Base-by-base conservation (phyloP, 176 grass and related monocot genomes). In the Oryza officinalis region DNA sequence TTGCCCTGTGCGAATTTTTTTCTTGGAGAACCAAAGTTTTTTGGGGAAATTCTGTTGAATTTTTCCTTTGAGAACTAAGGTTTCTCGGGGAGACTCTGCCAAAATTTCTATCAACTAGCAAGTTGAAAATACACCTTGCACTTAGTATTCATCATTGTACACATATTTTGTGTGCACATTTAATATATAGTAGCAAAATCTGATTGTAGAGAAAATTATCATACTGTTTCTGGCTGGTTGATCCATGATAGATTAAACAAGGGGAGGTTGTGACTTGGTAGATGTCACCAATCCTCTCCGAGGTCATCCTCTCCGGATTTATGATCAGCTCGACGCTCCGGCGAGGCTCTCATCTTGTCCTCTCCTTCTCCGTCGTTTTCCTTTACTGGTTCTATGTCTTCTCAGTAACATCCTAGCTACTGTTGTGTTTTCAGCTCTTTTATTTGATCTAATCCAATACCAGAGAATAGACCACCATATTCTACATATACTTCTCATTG, bases 321-420 rank as follows among this genome's bases (percentile, higher is more conserved):
- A 90, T 91, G 84, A 79, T 93, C 76, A 86, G 69, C 71, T 87
- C 78, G 18, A 75, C 87, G 50, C 86, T 93, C 70, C 88, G 91
- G 73, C 94, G 84, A 65, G 81, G 91, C 81, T 75, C 78, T 32
- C 94, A 97, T 85, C 91, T 93, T 70, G 94, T 97, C n/a, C 94
- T 93, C 10, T 97, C 94, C 79, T 97, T 97, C 87, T 97, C 94
- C 17, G 89, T 93, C 14, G 91, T 97, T 30, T 97, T 97, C 89
- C 94, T 97, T 59, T 91, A 97, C 84, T 97, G 94, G 91, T 97
- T 97, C 84, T 97, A 93, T 72, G 94, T 97, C 4, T 97, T 97
- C 87, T 97, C 94, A 38, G 83, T 83, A 71, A 77, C 38, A 35
- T 77, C 66, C 47, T 76, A 76, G 65, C 25, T 49, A 3, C 8